phyloP scores from a whole-genome alignment of 2,329 filamentous ascomycete genomes.

The Mariannaea elegans region DNA sequence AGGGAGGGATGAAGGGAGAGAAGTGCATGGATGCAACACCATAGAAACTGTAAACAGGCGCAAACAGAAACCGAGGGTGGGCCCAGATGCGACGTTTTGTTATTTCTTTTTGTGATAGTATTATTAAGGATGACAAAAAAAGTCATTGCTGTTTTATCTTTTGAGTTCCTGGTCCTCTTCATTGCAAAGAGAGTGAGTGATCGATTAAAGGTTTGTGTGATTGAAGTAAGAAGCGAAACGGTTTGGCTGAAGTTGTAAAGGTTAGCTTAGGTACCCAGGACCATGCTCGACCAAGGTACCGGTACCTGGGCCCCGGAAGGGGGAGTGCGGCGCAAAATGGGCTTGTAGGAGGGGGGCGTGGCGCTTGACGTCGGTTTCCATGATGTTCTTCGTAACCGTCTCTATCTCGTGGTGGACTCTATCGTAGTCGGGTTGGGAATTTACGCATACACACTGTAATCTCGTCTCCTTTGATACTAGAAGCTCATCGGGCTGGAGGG shows the following conservation, averaged over 20 bases:
- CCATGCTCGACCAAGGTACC: slow-evolving; percentile 28
- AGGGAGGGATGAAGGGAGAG: slow-evolving; percentile 2
- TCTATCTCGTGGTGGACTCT: neutral
- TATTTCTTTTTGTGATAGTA: slow-evolving; percentile 6
- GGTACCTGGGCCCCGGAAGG: slow-evolving; percentile 28
- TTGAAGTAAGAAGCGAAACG: slow-evolving; percentile 7
- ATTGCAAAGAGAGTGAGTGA: neutral
- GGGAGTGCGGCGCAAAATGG: slow-evolving; percentile 13
- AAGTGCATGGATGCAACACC: slow-evolving; percentile 13
- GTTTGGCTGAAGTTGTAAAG: slow-evolving; percentile 10
- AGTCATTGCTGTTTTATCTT: slow-evolving; percentile 1
- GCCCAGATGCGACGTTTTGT: neutral
- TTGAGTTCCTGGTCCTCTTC: neutral
- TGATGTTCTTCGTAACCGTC: too few species aligned
- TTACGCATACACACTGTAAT: neutral
- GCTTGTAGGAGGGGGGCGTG: slow-evolving; percentile 11
- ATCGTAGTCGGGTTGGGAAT: neutral
- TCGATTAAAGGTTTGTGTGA: neutral
- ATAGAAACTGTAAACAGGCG: neutral
- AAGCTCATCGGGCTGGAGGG: neutral
- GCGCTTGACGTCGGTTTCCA: slow-evolving; percentile 11
- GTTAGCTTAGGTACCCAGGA: slow-evolving; percentile 20
- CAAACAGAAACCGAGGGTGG: slow-evolving; percentile 12
- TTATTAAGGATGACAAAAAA: slow-evolving; percentile 3
- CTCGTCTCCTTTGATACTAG: neutral